phyloP scores from a whole-genome alignment of 495 filamentous ascomycete species.

The Penicillium ochrochloron region DNA sequence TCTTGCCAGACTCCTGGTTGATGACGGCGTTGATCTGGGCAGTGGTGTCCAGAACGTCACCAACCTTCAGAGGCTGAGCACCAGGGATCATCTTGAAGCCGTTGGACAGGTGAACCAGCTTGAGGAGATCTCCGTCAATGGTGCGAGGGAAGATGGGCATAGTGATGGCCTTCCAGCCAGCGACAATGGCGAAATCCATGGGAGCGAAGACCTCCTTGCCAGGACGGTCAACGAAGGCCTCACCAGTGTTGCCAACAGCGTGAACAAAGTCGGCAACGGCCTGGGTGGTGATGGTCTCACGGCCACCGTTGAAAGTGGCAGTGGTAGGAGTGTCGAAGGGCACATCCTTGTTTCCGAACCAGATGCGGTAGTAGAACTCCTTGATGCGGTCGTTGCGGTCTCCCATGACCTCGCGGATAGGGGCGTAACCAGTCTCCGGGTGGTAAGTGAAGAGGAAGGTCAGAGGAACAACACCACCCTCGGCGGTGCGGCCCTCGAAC shows the following conservation, averaged over 20 bases:
- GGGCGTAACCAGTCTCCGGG: conserved; percentile 92
- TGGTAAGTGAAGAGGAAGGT: conserved; percentile 88
- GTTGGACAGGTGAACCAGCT: conserved; percentile 94
- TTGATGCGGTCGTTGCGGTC: conserved; percentile 95
- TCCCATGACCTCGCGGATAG: conserved; percentile 94
- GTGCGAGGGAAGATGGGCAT: conserved; percentile 96
- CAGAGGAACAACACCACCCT: conserved; percentile 76
- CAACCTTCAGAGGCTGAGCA: conserved; percentile 91
- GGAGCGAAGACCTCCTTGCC: conserved; percentile 94
- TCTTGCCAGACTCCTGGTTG: conserved; percentile 98
- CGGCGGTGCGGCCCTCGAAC: conserved; percentile 86
- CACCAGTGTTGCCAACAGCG: conserved; percentile 95
- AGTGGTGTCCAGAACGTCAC: conserved; percentile 88
- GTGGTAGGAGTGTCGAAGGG: conserved; percentile 85
- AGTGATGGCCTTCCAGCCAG: conserved; percentile 98
- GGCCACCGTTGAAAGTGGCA: conserved; percentile 86
- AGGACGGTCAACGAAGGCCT: conserved; percentile 96
- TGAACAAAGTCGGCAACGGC: conserved; percentile 98
- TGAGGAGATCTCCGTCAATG: conserved; percentile 93
- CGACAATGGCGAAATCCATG: conserved; percentile 99
- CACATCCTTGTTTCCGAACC: conserved; percentile 88
- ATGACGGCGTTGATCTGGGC: conserved; percentile 97
- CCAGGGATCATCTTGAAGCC: conserved; percentile 98
- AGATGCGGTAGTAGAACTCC: conserved; percentile 92
- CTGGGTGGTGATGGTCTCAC: conserved; percentile 80